Conservation (phyloP, 202 grass and related monocot species). For the Zoysia matrella region DNA sequence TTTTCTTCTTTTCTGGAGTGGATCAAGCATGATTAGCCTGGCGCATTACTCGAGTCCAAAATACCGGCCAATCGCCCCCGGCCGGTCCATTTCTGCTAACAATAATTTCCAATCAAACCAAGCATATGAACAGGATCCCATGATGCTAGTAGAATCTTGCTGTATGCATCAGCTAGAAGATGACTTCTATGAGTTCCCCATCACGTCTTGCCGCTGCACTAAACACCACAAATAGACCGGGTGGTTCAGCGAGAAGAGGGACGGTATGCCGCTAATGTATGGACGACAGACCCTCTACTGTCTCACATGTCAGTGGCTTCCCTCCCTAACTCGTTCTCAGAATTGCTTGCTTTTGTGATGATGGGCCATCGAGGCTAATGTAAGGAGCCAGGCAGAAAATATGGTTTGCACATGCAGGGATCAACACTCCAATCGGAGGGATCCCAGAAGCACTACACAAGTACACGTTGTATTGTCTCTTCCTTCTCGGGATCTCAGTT, state of each 20-base stretch:
- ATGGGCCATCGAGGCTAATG: neutral
- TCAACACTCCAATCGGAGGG: slow-evolving; percentile 1
- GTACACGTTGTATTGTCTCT: slow-evolving; percentile 41
- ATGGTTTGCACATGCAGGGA: slow-evolving; percentile 18
- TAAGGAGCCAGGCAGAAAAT: slow-evolving; percentile 8
- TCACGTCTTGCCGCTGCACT: neutral
- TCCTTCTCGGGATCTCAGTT: slow-evolving; percentile 8
- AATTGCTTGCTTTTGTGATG: neutral
- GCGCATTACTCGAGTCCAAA: neutral
- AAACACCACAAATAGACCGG: neutral
- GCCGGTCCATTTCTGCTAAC: neutral
- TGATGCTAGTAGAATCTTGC: neutral
- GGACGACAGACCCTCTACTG: too few species aligned
- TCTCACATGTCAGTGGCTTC: too few species aligned
- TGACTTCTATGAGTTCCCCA: neutral
- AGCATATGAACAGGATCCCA: neutral
- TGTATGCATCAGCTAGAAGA: neutral
- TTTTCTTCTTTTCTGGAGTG: slow-evolving; percentile 10
- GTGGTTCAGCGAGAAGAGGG: neutral
- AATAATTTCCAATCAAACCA: neutral
- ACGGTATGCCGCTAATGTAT: too few species aligned
- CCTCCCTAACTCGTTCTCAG: too few species aligned
- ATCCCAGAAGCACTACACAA: neutral
- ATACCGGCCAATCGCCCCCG: neutral
- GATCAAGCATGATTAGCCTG: slow-evolving; percentile 6